Conservation (phyloP, 2,329 filamentous ascomycete genomes). For the Paecilomyces fulvus region DNA sequence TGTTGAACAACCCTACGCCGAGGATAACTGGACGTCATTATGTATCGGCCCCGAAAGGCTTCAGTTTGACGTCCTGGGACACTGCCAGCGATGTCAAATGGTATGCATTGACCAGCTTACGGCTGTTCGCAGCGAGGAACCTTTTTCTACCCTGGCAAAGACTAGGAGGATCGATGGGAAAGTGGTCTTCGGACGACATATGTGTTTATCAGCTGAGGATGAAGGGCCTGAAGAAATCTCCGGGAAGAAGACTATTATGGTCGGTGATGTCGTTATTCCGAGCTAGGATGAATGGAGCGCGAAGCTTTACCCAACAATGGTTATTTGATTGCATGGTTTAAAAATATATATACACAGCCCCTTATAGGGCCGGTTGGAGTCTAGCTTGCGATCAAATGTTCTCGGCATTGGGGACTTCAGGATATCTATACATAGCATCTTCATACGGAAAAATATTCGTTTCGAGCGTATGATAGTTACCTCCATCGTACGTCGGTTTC, state of each 20-base stretch:
- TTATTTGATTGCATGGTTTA: neutral
- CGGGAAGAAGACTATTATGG: conserved; percentile 22
- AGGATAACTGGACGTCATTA: conserved; percentile 68
- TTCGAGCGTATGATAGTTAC: neutral
- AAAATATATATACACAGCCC: neutral
- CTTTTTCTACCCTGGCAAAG: conserved; percentile 80
- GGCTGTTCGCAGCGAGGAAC: conserved; percentile 69
- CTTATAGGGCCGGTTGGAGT: neutral
- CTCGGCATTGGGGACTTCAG: neutral
- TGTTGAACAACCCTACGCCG: conserved; percentile 57
- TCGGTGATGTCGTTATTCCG: conserved; percentile 32
- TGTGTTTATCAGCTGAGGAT: conserved; percentile 29
- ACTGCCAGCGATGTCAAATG: conserved; percentile 90
- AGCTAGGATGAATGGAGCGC: conserved; percentile 11
- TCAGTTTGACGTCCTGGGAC: conserved; percentile 57
- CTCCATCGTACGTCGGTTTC: neutral
- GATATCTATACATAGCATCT: neutral
- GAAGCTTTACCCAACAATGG: neutral
- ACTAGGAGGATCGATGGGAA: conserved; percentile 75
- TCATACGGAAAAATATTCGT: neutral
- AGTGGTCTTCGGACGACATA: conserved; percentile 82
- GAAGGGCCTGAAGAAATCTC: neutral
- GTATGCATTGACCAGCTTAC: conserved; percentile 86
- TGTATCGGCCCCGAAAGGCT: conserved; percentile 47
- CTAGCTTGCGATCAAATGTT: neutral